Evolutionary conservation across 2,329 filamentous ascomycete species (phyloP).

Genomic region (Emergomyces pasteurianus): DNA sequence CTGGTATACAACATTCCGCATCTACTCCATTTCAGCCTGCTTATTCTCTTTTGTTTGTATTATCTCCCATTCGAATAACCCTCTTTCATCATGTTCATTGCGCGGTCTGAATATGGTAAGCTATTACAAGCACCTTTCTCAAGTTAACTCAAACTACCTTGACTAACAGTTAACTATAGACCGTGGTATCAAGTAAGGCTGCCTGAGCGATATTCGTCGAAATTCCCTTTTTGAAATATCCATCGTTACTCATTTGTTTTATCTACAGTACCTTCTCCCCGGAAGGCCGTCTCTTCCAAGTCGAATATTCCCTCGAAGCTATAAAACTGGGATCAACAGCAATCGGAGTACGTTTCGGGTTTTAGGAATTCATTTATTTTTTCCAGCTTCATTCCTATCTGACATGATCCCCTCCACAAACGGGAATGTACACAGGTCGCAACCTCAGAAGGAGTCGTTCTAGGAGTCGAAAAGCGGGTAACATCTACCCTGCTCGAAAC

Average conservation of each 20-base stretch:
- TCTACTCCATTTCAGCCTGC: background rate
- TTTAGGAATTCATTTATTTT: background rate
- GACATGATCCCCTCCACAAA: conserved; percentile 10
- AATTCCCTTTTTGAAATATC: conserved; percentile 5
- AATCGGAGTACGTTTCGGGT: conserved; percentile 57
- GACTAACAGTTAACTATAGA: conserved; percentile 47
- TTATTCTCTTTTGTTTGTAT: background rate
- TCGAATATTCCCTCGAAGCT: conserved; percentile 99
- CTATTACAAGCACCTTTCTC: conserved; percentile 6
- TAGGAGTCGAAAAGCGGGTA: conserved; percentile 97
- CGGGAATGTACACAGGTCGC: conserved; percentile 46
- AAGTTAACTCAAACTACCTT: conserved; percentile 11
- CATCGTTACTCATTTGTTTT: conserved; percentile 15
- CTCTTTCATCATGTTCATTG: conserved; percentile 83
- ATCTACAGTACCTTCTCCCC: conserved; percentile 84
- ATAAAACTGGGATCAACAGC: conserved; percentile 99
- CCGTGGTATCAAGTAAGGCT: conserved; percentile 86
- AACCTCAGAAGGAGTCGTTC: conserved; percentile 86
- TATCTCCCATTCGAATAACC: conserved; percentile 24
- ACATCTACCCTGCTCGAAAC: conserved; percentile 96
- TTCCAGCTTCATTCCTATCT: background rate
- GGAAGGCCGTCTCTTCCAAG: conserved; percentile 98
- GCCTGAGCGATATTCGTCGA: conserved; percentile 6
- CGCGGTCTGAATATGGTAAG: conserved; percentile 98
- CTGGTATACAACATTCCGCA: background rate